phyloP scores from a whole-genome alignment of 805 yeast species.

The Ogataea dorogensis region DNA sequence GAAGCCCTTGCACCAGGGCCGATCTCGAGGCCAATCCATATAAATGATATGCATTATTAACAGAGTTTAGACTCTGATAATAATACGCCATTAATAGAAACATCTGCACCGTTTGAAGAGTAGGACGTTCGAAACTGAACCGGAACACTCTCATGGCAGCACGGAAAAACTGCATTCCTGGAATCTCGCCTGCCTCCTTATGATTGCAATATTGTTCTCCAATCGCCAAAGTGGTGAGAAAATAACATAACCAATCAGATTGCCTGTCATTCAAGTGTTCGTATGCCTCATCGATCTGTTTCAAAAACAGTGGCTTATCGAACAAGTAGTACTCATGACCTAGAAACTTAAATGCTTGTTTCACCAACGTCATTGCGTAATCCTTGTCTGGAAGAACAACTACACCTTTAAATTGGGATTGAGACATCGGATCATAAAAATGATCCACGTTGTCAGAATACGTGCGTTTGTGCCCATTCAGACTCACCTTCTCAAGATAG shows the following conservation, averaged over 20 bases:
- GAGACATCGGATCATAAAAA: constrained; percentile 14
- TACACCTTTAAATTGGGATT: constrained; percentile 16
- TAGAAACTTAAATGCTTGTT: constrained; percentile 14
- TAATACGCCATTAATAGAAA: constrained; percentile 33
- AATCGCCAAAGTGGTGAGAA: constrained; percentile 19
- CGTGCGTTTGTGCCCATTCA: constrained; percentile 1
- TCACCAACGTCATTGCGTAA: constrained; percentile 17
- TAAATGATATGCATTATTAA: constrained; percentile 31
- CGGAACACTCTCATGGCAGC: constrained; percentile 26
- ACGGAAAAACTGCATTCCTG: constrained; percentile 31
- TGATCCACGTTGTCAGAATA: constrained; percentile 7
- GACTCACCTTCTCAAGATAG: constrained; percentile 11
- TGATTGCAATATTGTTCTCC: constrained; percentile 20
- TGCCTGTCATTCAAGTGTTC: constrained; percentile 17
- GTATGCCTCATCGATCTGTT: constrained; percentile 20
- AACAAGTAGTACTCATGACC: constrained; percentile 17
- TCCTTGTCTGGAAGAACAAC: constrained; percentile 23
- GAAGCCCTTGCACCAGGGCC: constrained; percentile 31
- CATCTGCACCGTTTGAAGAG: constrained; percentile 28
- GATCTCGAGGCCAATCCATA: constrained; percentile 34
- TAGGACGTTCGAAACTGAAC: constrained; percentile 30
- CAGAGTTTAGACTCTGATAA: constrained; percentile 35
- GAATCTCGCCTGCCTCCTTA: constrained; percentile 16
- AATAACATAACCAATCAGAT: constrained; percentile 18
- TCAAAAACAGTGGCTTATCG: constrained; percentile 14